These are phyloP conservation scores for Sphagnum contortum DNA, from an alignment of 225 moss, liverwort and hornwort species.

Conservation along the genomic window DNA sequence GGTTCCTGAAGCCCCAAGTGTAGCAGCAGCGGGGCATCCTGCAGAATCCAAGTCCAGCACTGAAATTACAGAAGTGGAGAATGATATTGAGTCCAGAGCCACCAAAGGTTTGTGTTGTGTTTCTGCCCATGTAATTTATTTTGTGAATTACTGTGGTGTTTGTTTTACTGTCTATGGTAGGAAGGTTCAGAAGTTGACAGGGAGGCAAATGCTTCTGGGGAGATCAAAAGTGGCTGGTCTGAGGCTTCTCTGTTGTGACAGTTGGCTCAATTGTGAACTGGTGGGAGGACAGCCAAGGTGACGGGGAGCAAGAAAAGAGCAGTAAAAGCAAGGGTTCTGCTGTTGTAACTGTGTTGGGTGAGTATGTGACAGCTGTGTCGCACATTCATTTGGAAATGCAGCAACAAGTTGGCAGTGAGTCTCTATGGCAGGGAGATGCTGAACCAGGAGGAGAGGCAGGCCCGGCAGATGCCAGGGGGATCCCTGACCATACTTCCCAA, in stretches of 20 bases:
- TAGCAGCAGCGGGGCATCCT: constrained; percentile 26
- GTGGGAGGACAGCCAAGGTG: constrained; percentile 66
- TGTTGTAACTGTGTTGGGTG: constrained; percentile 68
- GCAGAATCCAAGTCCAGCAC: constrained; percentile 36
- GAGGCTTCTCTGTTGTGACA: neutral
- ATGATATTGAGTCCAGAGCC: constrained; percentile 39
- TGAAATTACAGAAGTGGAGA: constrained; percentile 51
- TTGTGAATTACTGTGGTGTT: no score
- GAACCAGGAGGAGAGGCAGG: constrained; percentile 65
- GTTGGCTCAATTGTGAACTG: constrained; percentile 40
- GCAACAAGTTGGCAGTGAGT: constrained; percentile 46
- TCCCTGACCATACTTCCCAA: constrained; percentile 25
- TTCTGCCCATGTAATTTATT: no score
- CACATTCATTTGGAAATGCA: constrained; percentile 33
- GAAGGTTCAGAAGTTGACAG: no score
- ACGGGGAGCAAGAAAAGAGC: constrained; percentile 33
- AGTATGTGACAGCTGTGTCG: constrained; percentile 68
- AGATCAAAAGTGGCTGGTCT: no score
- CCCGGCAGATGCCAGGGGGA: constrained; percentile 51
- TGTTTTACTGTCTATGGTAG: no score
- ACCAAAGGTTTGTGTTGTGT: constrained; percentile 29
- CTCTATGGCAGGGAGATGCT: constrained; percentile 40
- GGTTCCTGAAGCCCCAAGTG: constrained; percentile 39
- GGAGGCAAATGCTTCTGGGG: no score
- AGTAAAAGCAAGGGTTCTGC: constrained; percentile 46